A percentile compares a stretch with the other conserved stretches of the same genome.
Conservation (phyloP, 2,329 filamentous ascomycete species). For the Trichoderma hamatum region DNA sequence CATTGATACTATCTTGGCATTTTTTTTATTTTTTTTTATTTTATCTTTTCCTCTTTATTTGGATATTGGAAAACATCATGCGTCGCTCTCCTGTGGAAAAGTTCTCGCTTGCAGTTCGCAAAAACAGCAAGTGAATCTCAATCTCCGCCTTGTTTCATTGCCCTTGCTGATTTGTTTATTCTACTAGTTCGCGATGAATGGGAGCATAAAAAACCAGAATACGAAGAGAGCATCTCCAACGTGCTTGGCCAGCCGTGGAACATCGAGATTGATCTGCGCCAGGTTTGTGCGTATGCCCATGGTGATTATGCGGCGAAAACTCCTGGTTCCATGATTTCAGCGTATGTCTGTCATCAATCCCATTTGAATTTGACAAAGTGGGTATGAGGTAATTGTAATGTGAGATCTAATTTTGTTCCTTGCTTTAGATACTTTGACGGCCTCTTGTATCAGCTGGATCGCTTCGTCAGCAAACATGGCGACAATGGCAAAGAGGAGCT, state of each 20-base stretch:
- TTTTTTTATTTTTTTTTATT: no score
- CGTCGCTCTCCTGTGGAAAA: conserved; percentile 52
- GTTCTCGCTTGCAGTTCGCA: conserved; percentile 54
- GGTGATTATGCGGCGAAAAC: conserved; percentile 47
- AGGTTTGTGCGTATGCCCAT: conserved; percentile 52
- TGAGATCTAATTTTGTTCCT: background rate
- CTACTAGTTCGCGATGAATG: conserved; percentile 58
- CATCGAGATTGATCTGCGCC: conserved; percentile 51
- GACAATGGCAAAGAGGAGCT: conserved; percentile 49
- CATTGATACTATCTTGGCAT: background rate
- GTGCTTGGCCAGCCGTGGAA: conserved; percentile 54
- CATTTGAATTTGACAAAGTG: no score
- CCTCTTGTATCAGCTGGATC: conserved; percentile 46
- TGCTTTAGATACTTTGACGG: conserved; percentile 48
- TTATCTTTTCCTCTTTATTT: no score
- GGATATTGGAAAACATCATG: conserved; percentile 29
- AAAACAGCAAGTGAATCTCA: conserved; percentile 47
- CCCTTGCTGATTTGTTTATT: conserved; percentile 34
- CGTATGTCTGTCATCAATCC: conserved; percentile 38
- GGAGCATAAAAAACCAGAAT: conserved; percentile 50
- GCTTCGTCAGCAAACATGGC: conserved; percentile 44
- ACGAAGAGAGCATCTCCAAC: conserved; percentile 49
- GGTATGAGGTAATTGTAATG: background rate
- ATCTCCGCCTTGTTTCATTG: background rate
- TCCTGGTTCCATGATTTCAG: conserved; percentile 49